Base-by-base conservation (phyloP, 192 early-diverging fungal genomes). In the Podila epigama region DNA sequence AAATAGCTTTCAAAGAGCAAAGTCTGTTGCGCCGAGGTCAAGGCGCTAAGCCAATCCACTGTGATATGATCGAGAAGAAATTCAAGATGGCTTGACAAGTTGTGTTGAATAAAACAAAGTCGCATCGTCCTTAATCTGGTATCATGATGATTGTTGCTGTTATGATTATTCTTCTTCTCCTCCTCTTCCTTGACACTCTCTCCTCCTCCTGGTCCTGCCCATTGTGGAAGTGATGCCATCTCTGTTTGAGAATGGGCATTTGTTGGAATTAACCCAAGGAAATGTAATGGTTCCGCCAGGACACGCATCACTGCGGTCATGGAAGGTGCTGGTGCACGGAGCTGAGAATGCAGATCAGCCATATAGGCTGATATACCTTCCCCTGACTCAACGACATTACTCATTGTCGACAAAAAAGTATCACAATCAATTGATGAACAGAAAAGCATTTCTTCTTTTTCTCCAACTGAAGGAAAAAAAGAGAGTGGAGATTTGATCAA, bases 41-140 rank as follows among this genome's bases (percentile, higher is more conserved):
- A 28, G 0, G 73, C 73, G 27, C 66, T 62, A 13, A 77, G 37
- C 73, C 73, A 77, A 20, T 77, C 66, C 12, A 77, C 4, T 0
- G 73, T 68, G 50, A 77, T 64, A 36, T 52, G 56, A 22, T 77
- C 73, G 15, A 77, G 59, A 15, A 77, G 58, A 42, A 77, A 77
- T 7, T 77, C 63, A 4, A 77, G 55, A 37, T 77, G 61, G 32
- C 44, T 64, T 1, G 65, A 60, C 5, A 77, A 29, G 0, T 68
- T 60, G 31, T 68, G 60, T 36, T 64, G 66, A 36, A 68, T 51
- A 64, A 77, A 77, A 37, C 68, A 64, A 20, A 29, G 13, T 6
- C 56, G 41, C 25, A 18, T 63, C 2, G 60, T n/a, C n/a, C n/a
- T n/a, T n/a, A n/a, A n/a, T n/a, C n/a, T n/a, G n/a, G n/a, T n/a